Conservation (phyloP, 2,329 filamentous ascomycete species). For the Monilinia fructigena region DNA sequence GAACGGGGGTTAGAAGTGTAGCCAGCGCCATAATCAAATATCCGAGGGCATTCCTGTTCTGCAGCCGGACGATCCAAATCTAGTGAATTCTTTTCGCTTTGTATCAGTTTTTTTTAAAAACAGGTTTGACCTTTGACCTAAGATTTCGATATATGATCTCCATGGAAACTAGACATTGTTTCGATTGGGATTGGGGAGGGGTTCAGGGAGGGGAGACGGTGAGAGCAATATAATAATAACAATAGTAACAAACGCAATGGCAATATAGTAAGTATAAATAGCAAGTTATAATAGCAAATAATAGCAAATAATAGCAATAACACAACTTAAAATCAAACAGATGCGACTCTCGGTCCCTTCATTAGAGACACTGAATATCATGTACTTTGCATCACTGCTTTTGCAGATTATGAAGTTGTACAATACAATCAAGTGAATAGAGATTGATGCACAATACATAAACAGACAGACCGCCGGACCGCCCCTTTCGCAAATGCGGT, state of each 20-base stretch:
- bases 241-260: not conserved
- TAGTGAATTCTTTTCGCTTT: conserved; percentile 60
- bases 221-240: conserved; percentile 10
- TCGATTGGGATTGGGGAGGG: not conserved
- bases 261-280: not conserved
- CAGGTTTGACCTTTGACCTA: conserved; percentile 50
- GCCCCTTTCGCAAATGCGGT: conserved; percentile 12
- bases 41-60: conserved; percentile 49
- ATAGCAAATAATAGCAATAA: conserved; percentile 7
- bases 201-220: not conserved
- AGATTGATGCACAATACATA: conserved; percentile 21
- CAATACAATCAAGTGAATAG: conserved; percentile 18
- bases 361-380: conserved; percentile 21
- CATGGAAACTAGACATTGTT: conserved; percentile 35
- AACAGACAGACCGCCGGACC: conserved; percentile 15
- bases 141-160: conserved; percentile 31
- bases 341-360: conserved; percentile 13
- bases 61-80: conserved; percentile 61
- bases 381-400: conserved; percentile 27
- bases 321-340: conserved; percentile 14
- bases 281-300: conserved; percentile 3
- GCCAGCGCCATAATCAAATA: conserved; percentile 38
- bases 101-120: conserved; percentile 58
- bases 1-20: conserved; percentile 27
- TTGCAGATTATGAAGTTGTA: conserved; percentile 21